Evolutionary conservation across 768 basidiomycete species (phyloP).

Genomic region (Auriscalpium vulgare): DNA sequence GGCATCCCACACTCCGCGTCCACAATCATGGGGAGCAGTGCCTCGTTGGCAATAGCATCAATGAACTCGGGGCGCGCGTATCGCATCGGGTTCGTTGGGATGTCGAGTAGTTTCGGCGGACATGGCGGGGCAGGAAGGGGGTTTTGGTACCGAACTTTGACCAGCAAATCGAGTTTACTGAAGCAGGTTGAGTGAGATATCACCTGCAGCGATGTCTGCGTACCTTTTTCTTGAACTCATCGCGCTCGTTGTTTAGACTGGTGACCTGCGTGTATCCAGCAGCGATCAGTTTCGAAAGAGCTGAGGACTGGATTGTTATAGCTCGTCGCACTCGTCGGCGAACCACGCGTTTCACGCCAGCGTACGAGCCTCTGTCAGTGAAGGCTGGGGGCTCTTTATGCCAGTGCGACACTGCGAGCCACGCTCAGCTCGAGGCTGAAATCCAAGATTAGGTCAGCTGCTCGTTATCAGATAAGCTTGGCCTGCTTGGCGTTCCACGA

Average conservation of each 20-base stretch:
- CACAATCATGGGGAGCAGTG: conserved; percentile 89
- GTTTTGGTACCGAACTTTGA: conserved; percentile 89
- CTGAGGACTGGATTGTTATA: too few species aligned
- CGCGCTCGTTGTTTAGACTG: neutral
- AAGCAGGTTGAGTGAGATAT: conserved; percentile 11
- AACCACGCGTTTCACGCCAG: neutral
- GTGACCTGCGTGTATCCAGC: neutral
- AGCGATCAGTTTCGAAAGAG: neutral
- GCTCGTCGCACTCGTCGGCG: neutral
- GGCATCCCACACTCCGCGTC: conserved; percentile 98
- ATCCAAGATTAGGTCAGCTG: neutral
- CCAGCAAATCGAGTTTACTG: conserved; percentile 83
- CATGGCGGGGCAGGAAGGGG: conserved; percentile 94
- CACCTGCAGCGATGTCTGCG: neutral
- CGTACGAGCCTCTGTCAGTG: neutral
- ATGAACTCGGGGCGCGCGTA: conserved; percentile 85
- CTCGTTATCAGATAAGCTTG: too few species aligned
- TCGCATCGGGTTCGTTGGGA: conserved; percentile 83
- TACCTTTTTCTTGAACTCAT: conserved; percentile 52
- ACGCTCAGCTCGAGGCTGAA: too few species aligned
- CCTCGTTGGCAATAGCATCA: conserved; percentile 69
- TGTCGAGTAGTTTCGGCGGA: conserved; percentile 89
- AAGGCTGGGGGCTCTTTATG: neutral
- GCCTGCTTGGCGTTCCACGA: neutral
- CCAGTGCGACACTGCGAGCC: too few species aligned